These are phyloP conservation scores for Tylopilus sp. DNA, from an alignment of 768 basidiomycete species.

Conservation along the genomic window DNA sequence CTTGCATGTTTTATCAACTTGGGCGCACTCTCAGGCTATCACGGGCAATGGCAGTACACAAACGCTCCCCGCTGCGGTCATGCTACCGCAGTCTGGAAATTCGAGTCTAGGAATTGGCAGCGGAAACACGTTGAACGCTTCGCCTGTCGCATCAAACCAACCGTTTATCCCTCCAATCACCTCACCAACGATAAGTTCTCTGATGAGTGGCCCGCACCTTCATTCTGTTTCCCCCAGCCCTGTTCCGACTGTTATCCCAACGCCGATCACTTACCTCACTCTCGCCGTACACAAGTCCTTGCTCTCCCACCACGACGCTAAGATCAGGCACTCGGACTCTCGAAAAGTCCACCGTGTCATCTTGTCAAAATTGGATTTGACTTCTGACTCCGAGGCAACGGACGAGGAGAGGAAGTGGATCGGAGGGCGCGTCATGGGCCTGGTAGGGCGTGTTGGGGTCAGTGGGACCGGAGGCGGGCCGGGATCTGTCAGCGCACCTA, in stretches of 20 bases:
- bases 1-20: conserved; percentile 42
- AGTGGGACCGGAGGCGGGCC: conserved; percentile 36
- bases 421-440: conserved; percentile 35
- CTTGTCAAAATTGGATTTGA: conserved; percentile 52
- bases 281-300: conserved; percentile 21
- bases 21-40: conserved; percentile 19
- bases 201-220: conserved; percentile 5
- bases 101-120: conserved; percentile 11
- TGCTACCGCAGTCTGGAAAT: conserved; percentile 16
- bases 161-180: conserved; percentile 3
- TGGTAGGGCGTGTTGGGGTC: conserved; percentile 36
- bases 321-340: conserved; percentile 41
- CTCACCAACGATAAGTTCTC: conserved; percentile 2
- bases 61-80: conserved; percentile 31
- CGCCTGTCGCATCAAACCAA: conserved; percentile 11
- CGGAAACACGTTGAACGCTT: conserved; percentile 13
- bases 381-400: conserved; percentile 30
- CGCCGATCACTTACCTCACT: conserved; percentile 21
- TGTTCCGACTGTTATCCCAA: not conserved
- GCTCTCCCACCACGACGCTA: conserved; percentile 28
- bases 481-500: conserved; percentile 43
- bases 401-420: conserved; percentile 32
- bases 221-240: conserved; percentile 15
- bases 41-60: conserved; percentile 15
- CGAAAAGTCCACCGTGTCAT: conserved; percentile 63